Conservation (phyloP, 257 asterid species). For the Agastache rugosa region DNA sequence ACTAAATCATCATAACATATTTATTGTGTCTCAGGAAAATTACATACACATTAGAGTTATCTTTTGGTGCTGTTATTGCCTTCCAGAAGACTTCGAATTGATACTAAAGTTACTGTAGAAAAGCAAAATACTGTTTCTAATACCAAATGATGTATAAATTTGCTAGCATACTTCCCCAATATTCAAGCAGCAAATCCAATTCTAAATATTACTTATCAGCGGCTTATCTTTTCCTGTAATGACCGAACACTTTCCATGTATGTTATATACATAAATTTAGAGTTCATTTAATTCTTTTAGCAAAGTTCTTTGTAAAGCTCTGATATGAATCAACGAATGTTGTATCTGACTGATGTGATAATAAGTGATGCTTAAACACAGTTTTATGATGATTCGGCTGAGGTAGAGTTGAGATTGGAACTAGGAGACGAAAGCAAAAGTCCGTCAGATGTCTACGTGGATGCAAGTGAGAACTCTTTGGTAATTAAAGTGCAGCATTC, state of each 20-base stretch:
- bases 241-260: not conserved
- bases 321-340: not conserved
- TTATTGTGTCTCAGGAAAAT: not conserved
- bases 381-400: conserved; percentile 78
- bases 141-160: not conserved
- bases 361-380: conserved; percentile 47
- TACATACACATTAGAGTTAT: not conserved
- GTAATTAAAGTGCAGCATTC: conserved; percentile 56
- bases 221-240: not conserved
- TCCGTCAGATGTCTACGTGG: conserved; percentile 70
- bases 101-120: not conserved
- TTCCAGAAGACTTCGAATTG: not conserved
- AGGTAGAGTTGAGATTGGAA: conserved; percentile 88
- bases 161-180: conserved; percentile 5
- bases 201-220: not conserved
- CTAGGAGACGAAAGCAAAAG: conserved; percentile 57
- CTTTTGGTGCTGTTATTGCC: not conserved
- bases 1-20: not conserved
- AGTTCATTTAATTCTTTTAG: not conserved
- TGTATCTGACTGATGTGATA: conserved; percentile 25
- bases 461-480: conserved; percentile 75
- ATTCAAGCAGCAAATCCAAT: conserved; percentile 4
- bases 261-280: too few relatives aligned
- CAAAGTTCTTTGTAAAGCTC: conserved; percentile 11
- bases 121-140: not conserved